Evolutionary conservation across 371 early-diverging fungal genomes (phyloP).

Genomic region (Spraguea lophii): DNA sequence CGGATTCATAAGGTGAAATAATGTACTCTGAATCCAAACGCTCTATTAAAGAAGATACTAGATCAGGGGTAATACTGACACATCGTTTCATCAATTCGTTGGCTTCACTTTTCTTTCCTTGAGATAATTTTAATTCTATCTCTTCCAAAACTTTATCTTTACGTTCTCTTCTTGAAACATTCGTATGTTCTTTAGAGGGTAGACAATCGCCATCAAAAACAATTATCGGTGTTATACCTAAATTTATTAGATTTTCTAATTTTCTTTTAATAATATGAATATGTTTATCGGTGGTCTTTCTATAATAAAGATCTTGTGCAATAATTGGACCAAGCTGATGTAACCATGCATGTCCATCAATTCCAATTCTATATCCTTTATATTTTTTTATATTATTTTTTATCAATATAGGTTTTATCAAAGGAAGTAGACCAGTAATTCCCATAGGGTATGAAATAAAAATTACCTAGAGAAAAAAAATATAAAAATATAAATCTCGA

Average conservation of each 20-base stretch:
- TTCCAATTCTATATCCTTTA: constrained; percentile 29
- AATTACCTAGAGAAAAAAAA: constrained; percentile 1
- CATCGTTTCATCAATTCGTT: neutral
- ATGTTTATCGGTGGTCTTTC: constrained; percentile 16
- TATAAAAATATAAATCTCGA: no score
- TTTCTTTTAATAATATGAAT: neutral
- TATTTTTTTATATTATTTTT: constrained; percentile 17
- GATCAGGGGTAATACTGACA: constrained; percentile 55
- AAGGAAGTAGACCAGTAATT: constrained; percentile 45
- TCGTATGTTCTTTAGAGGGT: constrained; percentile 61
- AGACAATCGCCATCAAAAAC: constrained; percentile 86
- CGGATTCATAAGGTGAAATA: constrained; percentile 91
- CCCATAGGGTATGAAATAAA: no score
- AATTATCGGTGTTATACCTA: constrained; percentile 54
- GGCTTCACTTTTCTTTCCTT: constrained; percentile 11
- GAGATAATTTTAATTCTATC: constrained; percentile 9
- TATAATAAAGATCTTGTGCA: constrained; percentile 34
- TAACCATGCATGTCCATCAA: constrained; percentile 46
- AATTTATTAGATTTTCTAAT: constrained; percentile 2
- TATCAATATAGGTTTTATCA: constrained; percentile 29
- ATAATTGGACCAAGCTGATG: constrained; percentile 29
- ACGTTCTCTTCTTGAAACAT: constrained; percentile 49
- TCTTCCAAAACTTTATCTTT: constrained; percentile 23
- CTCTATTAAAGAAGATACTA: constrained; percentile 49
- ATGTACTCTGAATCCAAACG: constrained; percentile 54